These are phyloP conservation scores for Yarrowia porcina DNA, from an alignment of 805 yeast genomes.

Conservation along the genomic window DNA sequence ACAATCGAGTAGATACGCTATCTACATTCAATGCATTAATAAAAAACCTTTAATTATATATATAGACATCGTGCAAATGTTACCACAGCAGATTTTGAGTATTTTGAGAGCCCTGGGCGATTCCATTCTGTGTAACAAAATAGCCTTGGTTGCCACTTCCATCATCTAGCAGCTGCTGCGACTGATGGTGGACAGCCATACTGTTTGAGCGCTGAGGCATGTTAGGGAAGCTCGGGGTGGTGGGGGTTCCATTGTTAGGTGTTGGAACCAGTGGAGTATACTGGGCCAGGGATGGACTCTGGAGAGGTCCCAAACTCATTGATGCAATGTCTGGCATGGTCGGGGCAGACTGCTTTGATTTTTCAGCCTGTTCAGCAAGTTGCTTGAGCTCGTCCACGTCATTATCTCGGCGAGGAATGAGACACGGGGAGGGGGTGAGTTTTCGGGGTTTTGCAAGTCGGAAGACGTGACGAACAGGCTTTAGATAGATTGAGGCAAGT, in stretches of 20 bases:
- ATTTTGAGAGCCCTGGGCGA: slow-evolving; percentile 14
- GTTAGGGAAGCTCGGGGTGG: slow-evolving; percentile 14
- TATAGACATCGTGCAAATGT: not conserved
- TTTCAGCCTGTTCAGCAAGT: slow-evolving; percentile 21
- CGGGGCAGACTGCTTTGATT: slow-evolving; percentile 3
- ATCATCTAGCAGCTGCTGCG: slow-evolving; percentile 14
- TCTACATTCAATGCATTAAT: too few relatives aligned
- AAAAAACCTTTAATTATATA: not conserved
- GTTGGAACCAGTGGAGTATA: slow-evolving; percentile 16
- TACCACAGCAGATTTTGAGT: slow-evolving; percentile 12
- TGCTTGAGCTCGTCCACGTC: slow-evolving; percentile 21
- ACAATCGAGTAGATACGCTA: not conserved
- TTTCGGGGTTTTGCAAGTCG: slow-evolving; percentile 54
- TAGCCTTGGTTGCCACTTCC: slow-evolving; percentile 27
- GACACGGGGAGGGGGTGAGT: slow-evolving; percentile 51
- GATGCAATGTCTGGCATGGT: slow-evolving; percentile 1
- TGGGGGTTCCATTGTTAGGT: not conserved
- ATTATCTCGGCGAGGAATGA: slow-evolving; percentile 36
- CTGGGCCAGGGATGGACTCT: slow-evolving; percentile 2
- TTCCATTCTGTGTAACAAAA: slow-evolving; percentile 15
- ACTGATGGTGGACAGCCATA: slow-evolving; percentile 2
- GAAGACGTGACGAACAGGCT: slow-evolving; percentile 80
- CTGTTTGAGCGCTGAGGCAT: slow-evolving; percentile 19
- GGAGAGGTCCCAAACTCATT: not conserved
- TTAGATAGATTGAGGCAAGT: slow-evolving; percentile 76